Base-by-base conservation (phyloP, 2,329 filamentous ascomycete genomes). In the Ophiostoma populinum region DNA sequence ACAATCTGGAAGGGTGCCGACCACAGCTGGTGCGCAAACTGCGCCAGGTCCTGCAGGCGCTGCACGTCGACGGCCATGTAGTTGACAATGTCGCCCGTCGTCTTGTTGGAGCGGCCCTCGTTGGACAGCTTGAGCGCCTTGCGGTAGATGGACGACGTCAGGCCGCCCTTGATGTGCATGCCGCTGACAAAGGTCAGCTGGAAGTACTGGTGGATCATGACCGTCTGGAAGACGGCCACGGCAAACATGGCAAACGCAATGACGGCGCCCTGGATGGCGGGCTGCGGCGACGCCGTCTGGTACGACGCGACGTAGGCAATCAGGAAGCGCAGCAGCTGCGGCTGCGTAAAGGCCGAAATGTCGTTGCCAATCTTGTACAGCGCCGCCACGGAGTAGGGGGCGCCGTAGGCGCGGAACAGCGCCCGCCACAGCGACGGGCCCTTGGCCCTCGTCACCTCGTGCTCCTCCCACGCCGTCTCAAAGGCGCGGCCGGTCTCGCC, bases 21-120 rank as follows among this genome's bases (percentile, higher is more conserved):
- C 85, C 90, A 94, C 9, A 92, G 61, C 54, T 95, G 87, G 51
- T 92, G 86, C 13, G 82, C 85, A 52, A 90, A 98, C 50, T 98
- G 92, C 2, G 87, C 83, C 38, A 98, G 62, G 56, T 98, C 90
- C 49, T 94, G 81, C 13, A 98, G 67, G 44, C 92, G 78, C 56
- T 98, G 90, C 11, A 87, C 87, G 52, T 98, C 90, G 8, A 98
- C 87, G 30, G 92, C 90, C 87, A 98, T 98, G 57, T 93, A 90
- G 52, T 98, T 98, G 53, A 98, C 90, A 49, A 98, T 95, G 49
- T 98, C 92, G 38, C 90, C 90, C 0, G 90, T 98, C 1, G 82
- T 81, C 58, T 95, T 94, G 29, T 75, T 59, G 2, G 85, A 70
- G 36, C 87, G 73, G 7, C 90, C 90, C 57, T 98, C 90, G 47